Evolutionary conservation across 345 rosid species (phyloP).

Genomic region (Eutrema heterophyllum): DNA sequence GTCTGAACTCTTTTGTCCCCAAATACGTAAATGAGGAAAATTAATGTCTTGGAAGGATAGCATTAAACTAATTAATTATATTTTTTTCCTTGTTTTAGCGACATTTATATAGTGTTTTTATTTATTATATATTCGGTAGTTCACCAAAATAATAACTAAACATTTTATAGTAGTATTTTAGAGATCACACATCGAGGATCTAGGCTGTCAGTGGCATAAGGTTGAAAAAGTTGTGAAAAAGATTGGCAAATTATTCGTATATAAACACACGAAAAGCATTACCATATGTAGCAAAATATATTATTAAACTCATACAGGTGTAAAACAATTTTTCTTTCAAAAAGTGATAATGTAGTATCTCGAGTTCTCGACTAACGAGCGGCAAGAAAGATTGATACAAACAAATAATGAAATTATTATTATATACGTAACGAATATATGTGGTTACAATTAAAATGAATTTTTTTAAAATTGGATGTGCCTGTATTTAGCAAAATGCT

Average conservation of each 20-base stretch:
- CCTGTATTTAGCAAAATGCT: constrained; percentile 23
- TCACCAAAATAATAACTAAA: constrained; percentile 15
- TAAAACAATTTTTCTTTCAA: neutral
- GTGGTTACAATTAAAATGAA: neutral
- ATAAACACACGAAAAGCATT: constrained; percentile 2
- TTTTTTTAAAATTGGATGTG: neutral
- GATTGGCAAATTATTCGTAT: constrained; percentile 17
- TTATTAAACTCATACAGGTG: neutral
- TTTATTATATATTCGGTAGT: neutral
- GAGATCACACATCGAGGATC: constrained; percentile 11
- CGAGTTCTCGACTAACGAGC: neutral
- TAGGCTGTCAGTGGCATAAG: constrained; percentile 29
- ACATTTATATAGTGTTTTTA: neutral
- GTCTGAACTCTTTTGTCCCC: neutral
- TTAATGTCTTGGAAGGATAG: neutral
- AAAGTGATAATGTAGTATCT: neutral
- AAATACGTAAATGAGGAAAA: neutral
- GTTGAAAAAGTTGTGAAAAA: constrained; percentile 20
- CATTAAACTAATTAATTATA: neutral
- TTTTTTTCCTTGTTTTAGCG: neutral
- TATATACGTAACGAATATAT: neutral
- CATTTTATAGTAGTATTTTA: neutral
- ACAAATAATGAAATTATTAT: neutral
- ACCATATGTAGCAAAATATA: neutral
- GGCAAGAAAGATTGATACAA: constrained; percentile 9